Evolutionary conservation across 2,329 filamentous ascomycete genomes (phyloP).

Genomic region (Xylariaceae sp.): DNA sequence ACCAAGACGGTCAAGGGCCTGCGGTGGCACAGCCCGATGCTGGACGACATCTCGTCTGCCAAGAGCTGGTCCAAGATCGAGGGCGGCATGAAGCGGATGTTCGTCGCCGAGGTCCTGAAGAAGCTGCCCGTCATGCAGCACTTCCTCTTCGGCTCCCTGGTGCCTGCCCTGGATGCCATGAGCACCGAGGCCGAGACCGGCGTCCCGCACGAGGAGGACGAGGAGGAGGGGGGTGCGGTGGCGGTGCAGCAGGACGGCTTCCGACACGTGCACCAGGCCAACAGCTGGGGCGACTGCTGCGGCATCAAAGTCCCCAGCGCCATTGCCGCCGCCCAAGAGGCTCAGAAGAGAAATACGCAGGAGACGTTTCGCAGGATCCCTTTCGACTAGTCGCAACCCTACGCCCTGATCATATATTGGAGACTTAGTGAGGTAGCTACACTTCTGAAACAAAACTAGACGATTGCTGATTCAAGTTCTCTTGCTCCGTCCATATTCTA

Average conservation of each 20-base stretch:
- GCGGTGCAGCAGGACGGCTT: conserved; percentile 56
- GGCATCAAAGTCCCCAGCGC: conserved; percentile 96
- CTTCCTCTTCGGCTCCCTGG: conserved; percentile 82
- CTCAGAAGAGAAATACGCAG: conserved; percentile 62
- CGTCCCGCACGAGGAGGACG: conserved; percentile 38
- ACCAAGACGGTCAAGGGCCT: conserved; percentile 94
- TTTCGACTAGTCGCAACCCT: conserved; percentile 63
- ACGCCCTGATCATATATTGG: no score
- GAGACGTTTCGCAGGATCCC: conserved; percentile 65
- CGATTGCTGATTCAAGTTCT: no score
- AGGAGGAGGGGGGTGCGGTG: conserved; percentile 49
- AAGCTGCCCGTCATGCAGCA: conserved; percentile 99
- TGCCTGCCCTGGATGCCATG: conserved; percentile 79
- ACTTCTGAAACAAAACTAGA: no score
- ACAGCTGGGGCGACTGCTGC: conserved; percentile 90
- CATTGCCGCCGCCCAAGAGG: conserved; percentile 82
- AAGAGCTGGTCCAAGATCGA: conserved; percentile 91
- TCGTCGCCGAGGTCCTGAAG: conserved; percentile 80
- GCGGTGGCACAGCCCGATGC: conserved; percentile 95
- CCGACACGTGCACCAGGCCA: conserved; percentile 63
- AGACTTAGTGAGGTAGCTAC: no score
- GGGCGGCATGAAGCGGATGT: conserved; percentile 94
- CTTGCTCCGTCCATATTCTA: no score
- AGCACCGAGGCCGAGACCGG: conserved; percentile 51
- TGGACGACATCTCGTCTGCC: conserved; percentile 90